These are phyloP conservation scores for Tetracentron sinense DNA, from an alignment of 164 flowering plant species.

Conservation along the genomic window DNA sequence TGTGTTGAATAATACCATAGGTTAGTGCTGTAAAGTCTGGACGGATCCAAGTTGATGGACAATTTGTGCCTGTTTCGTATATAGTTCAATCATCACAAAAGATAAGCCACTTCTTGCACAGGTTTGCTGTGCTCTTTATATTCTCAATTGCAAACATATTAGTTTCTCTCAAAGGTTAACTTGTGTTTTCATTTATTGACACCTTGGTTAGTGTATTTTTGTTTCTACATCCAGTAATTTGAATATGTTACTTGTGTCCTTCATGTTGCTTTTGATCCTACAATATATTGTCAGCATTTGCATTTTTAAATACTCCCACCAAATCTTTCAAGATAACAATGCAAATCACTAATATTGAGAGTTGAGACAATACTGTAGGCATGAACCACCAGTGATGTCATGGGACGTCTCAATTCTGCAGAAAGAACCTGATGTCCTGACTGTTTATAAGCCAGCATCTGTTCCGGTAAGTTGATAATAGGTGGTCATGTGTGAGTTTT, in stretches of 20 bases:
- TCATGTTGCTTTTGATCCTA: not conserved
- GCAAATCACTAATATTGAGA: not conserved
- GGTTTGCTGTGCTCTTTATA: slow-evolving; percentile 33
- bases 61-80: slow-evolving; percentile 64
- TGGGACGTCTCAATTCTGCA: slow-evolving; percentile 55
- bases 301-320: not conserved
- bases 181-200: not conserved
- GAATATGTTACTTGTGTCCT: not conserved
- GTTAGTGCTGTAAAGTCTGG: slow-evolving; percentile 81
- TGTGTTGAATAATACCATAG: slow-evolving; percentile 28
- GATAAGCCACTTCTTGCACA: slow-evolving; percentile 91
- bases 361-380: slow-evolving; percentile 42
- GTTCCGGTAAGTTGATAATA: slow-evolving; percentile 68
- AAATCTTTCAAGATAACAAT: not conserved
- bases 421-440: slow-evolving; percentile 66
- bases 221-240: not conserved
- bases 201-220: not conserved
- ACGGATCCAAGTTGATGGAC: slow-evolving; percentile 86
- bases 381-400: slow-evolving; percentile 94
- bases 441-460: slow-evolving; percentile 85
- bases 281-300: not conserved
- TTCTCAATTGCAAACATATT: not conserved
- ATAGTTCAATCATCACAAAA: slow-evolving; percentile 68
- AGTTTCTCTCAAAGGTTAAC: too few relatives aligned
- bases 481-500: not conserved